Conservation (phyloP, 306 rosid genomes). For the Cicer bijugum region DNA sequence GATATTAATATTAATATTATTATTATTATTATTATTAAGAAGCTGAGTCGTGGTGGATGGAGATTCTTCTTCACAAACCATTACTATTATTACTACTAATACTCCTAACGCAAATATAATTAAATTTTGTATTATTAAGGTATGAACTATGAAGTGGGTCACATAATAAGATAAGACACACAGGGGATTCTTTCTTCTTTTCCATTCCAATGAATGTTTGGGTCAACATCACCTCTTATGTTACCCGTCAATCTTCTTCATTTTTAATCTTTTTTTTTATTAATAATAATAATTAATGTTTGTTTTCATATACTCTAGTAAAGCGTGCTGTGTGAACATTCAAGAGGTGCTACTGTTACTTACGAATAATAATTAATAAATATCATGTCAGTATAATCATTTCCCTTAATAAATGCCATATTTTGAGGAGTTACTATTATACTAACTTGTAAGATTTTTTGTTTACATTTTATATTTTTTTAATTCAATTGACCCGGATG, state of each 20-base stretch:
- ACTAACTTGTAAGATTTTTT: constrained; percentile 1
- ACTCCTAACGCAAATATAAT: no score
- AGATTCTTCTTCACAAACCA: constrained; percentile 51
- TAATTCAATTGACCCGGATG: not conserved
- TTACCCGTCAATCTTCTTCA: not conserved
- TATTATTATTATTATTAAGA: not conserved
- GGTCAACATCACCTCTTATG: constrained; percentile 31
- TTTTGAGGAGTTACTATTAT: constrained; percentile 17
- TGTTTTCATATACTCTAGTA: no score
- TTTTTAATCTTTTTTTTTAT: not conserved
- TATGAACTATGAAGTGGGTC: constrained; percentile 23
- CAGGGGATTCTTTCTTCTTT: constrained; percentile 43
- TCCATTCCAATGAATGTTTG: not conserved
- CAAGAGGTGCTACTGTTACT: constrained; percentile 1
- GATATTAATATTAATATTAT: not conserved
- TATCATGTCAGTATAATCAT: not conserved
- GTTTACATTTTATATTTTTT: not conserved
- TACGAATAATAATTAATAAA: not conserved
- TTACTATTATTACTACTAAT: not conserved
- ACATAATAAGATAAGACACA: constrained; percentile 46
- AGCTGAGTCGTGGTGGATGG: constrained; percentile 26
- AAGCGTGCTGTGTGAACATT: not conserved
- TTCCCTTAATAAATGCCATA: constrained; percentile 35
- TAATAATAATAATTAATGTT: no score
- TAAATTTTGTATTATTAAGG: no score